These are phyloP conservation scores for Ajuga reptans DNA, from an alignment of 305 asterid species.

Conservation along the genomic window DNA sequence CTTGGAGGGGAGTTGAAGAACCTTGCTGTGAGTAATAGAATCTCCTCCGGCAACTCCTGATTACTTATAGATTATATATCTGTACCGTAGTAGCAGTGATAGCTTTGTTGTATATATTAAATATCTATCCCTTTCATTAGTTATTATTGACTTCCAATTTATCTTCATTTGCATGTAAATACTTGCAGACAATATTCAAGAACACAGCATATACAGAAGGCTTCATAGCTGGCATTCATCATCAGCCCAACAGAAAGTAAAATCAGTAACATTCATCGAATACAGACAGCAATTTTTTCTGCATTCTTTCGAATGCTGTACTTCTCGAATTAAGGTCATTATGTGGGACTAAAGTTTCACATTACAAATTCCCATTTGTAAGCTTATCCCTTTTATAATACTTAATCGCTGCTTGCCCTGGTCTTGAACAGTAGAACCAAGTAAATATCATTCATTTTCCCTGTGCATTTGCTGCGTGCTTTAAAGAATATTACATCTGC, in stretches of 20 bases:
- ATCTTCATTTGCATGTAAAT: neutral
- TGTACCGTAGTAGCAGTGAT: neutral
- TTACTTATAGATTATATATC: conserved; percentile 4
- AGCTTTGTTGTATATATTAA: neutral
- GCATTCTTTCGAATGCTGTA: conserved; percentile 7
- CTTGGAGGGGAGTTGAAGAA: conserved; percentile 57
- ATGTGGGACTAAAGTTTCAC: neutral
- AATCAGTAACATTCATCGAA: conserved; percentile 9
- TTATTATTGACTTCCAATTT: neutral
- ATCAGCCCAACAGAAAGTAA: conserved; percentile 40
- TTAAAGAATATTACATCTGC: conserved; percentile 44
- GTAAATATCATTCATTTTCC: conserved; percentile 9
- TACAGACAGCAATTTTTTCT: conserved; percentile 3
- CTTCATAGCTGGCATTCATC: conserved; percentile 50
- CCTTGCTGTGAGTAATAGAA: conserved; percentile 51
- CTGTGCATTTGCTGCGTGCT: conserved; percentile 15
- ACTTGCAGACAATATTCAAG: conserved; percentile 77
- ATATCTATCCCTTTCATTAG: neutral
- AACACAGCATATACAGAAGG: conserved; percentile 84
- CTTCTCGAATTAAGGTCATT: conserved; percentile 11
- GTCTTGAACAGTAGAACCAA: conserved; percentile 18
- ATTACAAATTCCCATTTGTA: neutral
- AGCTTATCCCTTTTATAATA: conserved; percentile 10
- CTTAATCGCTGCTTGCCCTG: neutral
- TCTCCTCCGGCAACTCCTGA: neutral